Conservation (phyloP, 345 rosid genomes). For the Citrus medica region DNA sequence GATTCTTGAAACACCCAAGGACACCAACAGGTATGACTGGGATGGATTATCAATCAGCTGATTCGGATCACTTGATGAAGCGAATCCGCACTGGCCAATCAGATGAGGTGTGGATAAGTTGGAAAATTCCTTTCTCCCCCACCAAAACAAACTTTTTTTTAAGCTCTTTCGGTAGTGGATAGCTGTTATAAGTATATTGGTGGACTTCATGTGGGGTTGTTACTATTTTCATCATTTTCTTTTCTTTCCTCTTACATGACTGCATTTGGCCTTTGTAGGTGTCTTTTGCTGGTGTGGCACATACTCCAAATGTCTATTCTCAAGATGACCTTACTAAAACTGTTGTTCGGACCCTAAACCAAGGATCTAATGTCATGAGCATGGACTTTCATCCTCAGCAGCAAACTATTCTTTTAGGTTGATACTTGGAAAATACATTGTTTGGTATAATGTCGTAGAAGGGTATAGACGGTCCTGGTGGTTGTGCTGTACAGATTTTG, state of each 20-base stretch:
- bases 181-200: neutral
- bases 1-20: constrained; percentile 66
- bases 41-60: constrained; percentile 74
- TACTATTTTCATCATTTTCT: neutral
- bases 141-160: neutral
- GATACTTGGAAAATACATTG: neutral
- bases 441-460: neutral
- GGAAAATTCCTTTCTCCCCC: neutral
- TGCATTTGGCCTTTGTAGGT: constrained; percentile 25
- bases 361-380: constrained; percentile 52
- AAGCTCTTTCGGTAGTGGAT: neutral
- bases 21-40: constrained; percentile 49
- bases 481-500: neutral
- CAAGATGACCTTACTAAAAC: constrained; percentile 41
- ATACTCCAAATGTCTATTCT: constrained; percentile 51
- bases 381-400: constrained; percentile 57
- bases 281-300: constrained; percentile 42
- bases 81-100: constrained; percentile 59
- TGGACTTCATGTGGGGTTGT: neutral
- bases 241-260: neutral
- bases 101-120: constrained; percentile 48
- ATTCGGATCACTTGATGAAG: constrained; percentile 72
- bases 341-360: constrained; percentile 30
- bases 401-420: constrained; percentile 43
- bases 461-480: neutral